Evolutionary conservation across 2,329 filamentous ascomycete species (phyloP).

Genomic region (Neocucurbitaria cava): DNA sequence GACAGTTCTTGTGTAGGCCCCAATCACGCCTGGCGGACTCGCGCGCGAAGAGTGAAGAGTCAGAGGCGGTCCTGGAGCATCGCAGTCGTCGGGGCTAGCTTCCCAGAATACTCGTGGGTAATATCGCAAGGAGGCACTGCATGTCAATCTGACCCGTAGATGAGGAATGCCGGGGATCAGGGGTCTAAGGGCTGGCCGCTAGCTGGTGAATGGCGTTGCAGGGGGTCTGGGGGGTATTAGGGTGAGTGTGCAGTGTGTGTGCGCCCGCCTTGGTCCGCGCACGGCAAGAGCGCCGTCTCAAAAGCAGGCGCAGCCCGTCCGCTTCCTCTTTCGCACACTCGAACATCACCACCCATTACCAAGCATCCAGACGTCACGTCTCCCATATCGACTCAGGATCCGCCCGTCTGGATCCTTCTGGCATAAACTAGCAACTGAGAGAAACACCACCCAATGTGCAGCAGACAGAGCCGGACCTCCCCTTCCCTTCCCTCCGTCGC

Average conservation of each 20-base stretch:
- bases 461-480: constrained; percentile 40
- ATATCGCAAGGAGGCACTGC: constrained; percentile 25
- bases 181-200: constrained; percentile 21
- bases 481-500: constrained; percentile 40
- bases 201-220: constrained; percentile 26
- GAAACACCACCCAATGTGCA: constrained; percentile 44
- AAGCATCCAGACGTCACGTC: constrained; percentile 34
- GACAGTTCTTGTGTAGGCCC: neutral
- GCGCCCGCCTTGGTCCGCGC: constrained; percentile 25
- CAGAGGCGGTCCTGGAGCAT: constrained; percentile 9
- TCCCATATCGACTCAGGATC: constrained; percentile 20
- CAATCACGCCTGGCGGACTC: neutral
- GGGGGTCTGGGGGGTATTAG: constrained; percentile 12
- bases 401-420: constrained; percentile 45
- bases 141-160: constrained; percentile 37
- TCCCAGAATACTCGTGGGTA: constrained; percentile 27
- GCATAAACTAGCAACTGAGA: constrained; percentile 27
- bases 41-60: constrained; percentile 10
- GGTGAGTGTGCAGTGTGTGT: constrained; percentile 1
- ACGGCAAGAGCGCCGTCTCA: constrained; percentile 22
- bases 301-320: constrained; percentile 28
- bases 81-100: constrained; percentile 19
- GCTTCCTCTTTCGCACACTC: constrained; percentile 23
- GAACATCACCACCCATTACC: constrained; percentile 32
- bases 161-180: constrained; percentile 33